Evolutionary conservation across 768 basidiomycete species (phyloP), one percentile per base, ranked within the genome.

Genomic region (Auriculariales sp.): DNA sequence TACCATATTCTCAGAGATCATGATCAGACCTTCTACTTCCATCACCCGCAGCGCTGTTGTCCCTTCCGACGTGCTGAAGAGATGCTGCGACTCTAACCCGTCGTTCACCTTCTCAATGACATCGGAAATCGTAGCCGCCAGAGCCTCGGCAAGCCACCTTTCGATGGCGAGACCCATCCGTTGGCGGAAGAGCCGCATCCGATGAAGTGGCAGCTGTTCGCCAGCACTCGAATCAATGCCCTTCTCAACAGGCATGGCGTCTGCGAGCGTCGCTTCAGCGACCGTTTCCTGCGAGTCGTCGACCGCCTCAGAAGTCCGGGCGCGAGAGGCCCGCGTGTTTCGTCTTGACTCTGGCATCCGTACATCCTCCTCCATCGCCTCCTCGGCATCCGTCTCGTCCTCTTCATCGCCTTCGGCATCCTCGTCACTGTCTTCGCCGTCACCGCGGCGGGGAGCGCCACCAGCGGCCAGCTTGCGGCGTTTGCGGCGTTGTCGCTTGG

Each of bases 21-120:
- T 9, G 15, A 36, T 36, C n/a, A n/a, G n/a, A 5, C 35, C 35
- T 15, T 22, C 22, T 7, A 11, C 39, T 5, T 7, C 22, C 93
- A 98, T 95, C 30, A 70, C 64, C 54, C 77, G 71, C 51, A 83
- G 81, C 22, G 81, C 78, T 49, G 71, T 69, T 4, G 77, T 78
- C 1, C 86, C 94, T 63, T 98, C 94, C 11, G 73, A 71, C 0
- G 79, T 83, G 2, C 87, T 84, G 63, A 89, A 98, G 32, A 92
- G 67, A 15, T 71, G 71, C 42, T 74, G 75, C 2, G 77, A 75
- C 7, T 74, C 58, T 49, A 95, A 62, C 19, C 87, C 87, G 50
- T 78, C 72, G 59, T 98, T 98, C 60, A 95, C 69, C 49, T 75
- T 62, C 55, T 80, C 75, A 27, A 94, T 64, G 24, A 94, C 68